A percentile compares a stretch with the other conserved stretches of the same genome.
Evolutionary conservation across 1,284 basidiomycete species (phyloP).

Genomic region (Agaricales sp.): DNA sequence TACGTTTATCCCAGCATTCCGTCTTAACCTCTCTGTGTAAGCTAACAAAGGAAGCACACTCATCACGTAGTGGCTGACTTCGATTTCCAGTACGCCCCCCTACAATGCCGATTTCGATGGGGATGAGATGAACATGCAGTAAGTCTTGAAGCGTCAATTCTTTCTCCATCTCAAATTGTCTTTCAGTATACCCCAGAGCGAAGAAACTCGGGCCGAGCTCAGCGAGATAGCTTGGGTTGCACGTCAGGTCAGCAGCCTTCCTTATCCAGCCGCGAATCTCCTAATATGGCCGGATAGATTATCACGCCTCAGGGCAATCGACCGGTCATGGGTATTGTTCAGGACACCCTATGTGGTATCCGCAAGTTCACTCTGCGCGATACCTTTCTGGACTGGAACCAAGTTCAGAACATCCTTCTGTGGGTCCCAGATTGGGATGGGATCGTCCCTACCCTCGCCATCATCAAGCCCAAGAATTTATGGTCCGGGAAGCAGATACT

Average conservation of each 20-base stretch:
- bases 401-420: constrained; percentile 93
- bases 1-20: constrained; percentile 62
- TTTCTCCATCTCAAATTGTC: constrained; percentile 9
- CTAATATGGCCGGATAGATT: no score
- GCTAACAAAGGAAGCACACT: no score
- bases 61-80: no score
- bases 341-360: constrained; percentile 96
- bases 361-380: constrained; percentile 97
- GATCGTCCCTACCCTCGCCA: constrained; percentile 82
- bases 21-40: constrained; percentile 93
- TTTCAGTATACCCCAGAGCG: constrained; percentile 87
- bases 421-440: constrained; percentile 99
- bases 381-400: constrained; percentile 86
- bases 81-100: constrained; percentile 56
- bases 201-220: constrained; percentile 97
- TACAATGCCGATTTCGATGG: constrained; percentile 99
- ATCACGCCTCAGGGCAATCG: constrained; percentile 99
- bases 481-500: constrained; percentile 99
- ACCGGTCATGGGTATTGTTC: constrained; percentile 99
- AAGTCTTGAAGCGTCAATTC: constrained; percentile 24
- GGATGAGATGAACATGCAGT: constrained; percentile 99
- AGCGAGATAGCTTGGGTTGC: constrained; percentile 99
- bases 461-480: constrained; percentile 93
- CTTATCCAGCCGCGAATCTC: constrained; percentile 1
- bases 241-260: constrained; percentile 66